Percentiles rank a stretch among this genome's conserved stretches.
Evolutionary conservation across 495 filamentous ascomycete genomes (phyloP).

Genomic region (Talaromyces nanjingensis): DNA sequence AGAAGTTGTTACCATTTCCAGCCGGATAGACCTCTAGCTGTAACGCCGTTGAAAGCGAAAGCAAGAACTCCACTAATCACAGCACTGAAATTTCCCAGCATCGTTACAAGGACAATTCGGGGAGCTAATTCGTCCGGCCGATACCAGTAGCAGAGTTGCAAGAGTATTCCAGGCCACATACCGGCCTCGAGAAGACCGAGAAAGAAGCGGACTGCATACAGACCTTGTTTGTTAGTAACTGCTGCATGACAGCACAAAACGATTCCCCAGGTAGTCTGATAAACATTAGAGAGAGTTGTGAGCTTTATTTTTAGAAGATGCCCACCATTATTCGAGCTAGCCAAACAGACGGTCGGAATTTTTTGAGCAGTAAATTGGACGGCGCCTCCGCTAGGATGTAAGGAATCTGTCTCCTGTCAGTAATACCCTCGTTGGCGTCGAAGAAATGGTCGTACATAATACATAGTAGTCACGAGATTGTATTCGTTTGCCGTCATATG

Average conservation of each 20-base stretch:
- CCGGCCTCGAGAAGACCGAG: conserved; percentile 33
- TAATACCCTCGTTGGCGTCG: neutral
- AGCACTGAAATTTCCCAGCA: conserved; percentile 1
- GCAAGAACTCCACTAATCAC: conserved; percentile 35
- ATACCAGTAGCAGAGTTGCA: conserved; percentile 39
- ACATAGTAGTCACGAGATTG: conserved; percentile 22
- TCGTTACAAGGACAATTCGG: conserved; percentile 13
- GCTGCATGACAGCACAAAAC: conserved; percentile 28
- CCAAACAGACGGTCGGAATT: conserved; percentile 31
- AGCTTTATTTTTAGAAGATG: too few species aligned
- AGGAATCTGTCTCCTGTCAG: conserved; percentile 29
- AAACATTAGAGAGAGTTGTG: too few species aligned
- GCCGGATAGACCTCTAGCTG: conserved; percentile 27
- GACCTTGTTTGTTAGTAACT: conserved; percentile 24
- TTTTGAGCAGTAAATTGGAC: conserved; percentile 33
- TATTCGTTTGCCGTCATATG: conserved; percentile 22
- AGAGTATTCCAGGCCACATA: conserved; percentile 31
- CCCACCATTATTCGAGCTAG: conserved; percentile 26
- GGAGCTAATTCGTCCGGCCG: conserved; percentile 35
- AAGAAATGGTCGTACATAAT: conserved; percentile 16
- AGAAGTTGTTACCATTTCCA: conserved; percentile 30
- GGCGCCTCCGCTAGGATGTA: conserved; percentile 40
- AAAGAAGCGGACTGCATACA: conserved; percentile 29
- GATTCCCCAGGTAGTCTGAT: conserved; percentile 21
- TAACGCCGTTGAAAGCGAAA: conserved; percentile 28